Percentiles rank a stretch among this genome's conserved stretches.
phyloP scores from a whole-genome alignment of 163 green algal species.

The Scenedesmus sp. region DNA sequence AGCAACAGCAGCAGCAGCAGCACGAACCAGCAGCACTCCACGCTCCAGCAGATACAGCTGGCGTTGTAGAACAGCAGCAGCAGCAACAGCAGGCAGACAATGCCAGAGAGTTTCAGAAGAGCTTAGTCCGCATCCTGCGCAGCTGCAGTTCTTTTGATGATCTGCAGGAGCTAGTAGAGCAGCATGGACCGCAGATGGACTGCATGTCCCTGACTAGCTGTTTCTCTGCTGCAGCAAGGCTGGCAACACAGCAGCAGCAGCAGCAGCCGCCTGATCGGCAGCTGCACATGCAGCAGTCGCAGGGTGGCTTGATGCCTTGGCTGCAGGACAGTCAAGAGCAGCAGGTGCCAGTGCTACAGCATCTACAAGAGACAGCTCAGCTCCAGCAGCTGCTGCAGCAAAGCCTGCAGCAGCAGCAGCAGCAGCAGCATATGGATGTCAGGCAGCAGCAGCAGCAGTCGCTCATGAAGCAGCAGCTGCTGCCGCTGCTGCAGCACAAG shows the following conservation, averaged over 20 bases:
- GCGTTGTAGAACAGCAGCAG: background rate
- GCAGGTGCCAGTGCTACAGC: background rate
- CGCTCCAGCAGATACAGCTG: background rate
- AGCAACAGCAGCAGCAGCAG: background rate
- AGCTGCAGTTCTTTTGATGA: background rate
- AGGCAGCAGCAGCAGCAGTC: background rate
- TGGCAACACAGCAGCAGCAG: conserved; percentile 13
- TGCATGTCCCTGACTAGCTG: conserved; percentile 14
- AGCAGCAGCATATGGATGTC: background rate
- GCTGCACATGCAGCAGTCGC: conserved; percentile 8
- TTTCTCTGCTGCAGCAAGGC: conserved; percentile 20
- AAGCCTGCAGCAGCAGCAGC: conserved; percentile 2
- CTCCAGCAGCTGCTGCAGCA: conserved; percentile 19
- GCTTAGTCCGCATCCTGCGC: background rate
- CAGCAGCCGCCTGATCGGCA: background rate
- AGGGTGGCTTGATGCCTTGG: background rate
- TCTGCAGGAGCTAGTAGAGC: background rate
- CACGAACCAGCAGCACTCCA: background rate
- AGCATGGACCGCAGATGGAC: conserved; percentile 30
- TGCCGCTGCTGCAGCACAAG: conserved; percentile 28
- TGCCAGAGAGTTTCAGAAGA: conserved; percentile 6
- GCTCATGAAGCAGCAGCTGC: conserved; percentile 17
- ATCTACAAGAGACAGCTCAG: conserved; percentile 1
- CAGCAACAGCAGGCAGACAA: background rate
- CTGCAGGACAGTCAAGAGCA: background rate